Evolutionary conservation across 495 filamentous ascomycete genomes (phyloP).

Genomic region (Sphaerosporella brunnea): DNA sequence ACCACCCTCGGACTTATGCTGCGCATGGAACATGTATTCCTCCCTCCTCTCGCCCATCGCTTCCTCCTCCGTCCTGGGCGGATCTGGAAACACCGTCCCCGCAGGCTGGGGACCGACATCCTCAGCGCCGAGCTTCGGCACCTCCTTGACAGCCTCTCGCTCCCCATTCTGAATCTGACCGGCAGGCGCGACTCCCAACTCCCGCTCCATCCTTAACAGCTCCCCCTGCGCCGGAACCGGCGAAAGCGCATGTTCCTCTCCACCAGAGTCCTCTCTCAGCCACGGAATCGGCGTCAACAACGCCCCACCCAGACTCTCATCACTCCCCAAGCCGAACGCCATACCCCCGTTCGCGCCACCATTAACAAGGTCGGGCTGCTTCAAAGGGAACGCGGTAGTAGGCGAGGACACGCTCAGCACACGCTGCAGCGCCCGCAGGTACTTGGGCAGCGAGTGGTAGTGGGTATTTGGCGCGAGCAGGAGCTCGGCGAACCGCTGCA

Average conservation of each 20-base stretch:
- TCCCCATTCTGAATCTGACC: slow-evolving; percentile 31
- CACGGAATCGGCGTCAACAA: slow-evolving; percentile 88
- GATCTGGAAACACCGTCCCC: slow-evolving; percentile 23
- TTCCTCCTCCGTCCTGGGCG: slow-evolving; percentile 19
- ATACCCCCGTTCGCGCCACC: neutral
- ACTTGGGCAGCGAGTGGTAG: slow-evolving; percentile 63
- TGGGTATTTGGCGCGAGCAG: slow-evolving; percentile 56
- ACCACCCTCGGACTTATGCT: too few species aligned
- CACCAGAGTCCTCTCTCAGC: slow-evolving; percentile 33
- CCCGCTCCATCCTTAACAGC: slow-evolving; percentile 59
- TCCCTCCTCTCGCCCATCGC: slow-evolving; percentile 25
- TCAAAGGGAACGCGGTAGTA: slow-evolving; percentile 64
- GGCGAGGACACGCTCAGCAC: slow-evolving; percentile 81
- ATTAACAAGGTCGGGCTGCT: neutral
- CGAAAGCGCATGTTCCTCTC: slow-evolving; percentile 17
- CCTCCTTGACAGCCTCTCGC: slow-evolving; percentile 48
- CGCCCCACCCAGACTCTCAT: slow-evolving; percentile 80
- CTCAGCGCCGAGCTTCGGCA: slow-evolving; percentile 64
- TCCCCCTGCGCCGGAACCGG: slow-evolving; percentile 54
- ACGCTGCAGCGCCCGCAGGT: slow-evolving; percentile 77
- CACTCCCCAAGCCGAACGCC: slow-evolving; percentile 42
- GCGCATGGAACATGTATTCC: slow-evolving; percentile 10
- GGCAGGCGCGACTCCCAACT: slow-evolving; percentile 45
- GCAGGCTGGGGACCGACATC: slow-evolving; percentile 63
- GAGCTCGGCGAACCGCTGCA: slow-evolving; percentile 89